Base-by-base conservation (phyloP, 768 basidiomycete species). In the Roridomyces roridus region DNA sequence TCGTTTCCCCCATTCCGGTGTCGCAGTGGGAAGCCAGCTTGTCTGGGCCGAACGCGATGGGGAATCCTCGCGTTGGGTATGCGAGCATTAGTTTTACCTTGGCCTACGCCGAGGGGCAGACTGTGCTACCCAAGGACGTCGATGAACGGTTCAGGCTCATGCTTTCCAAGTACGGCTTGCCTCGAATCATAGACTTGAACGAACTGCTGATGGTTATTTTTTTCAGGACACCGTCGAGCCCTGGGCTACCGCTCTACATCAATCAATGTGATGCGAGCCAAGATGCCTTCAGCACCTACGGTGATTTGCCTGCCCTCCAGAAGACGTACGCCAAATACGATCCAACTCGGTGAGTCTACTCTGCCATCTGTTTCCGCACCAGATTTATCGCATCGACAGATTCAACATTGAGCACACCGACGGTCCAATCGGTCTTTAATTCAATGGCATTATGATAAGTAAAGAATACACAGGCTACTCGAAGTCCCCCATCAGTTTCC, bases 311-410 rank as follows among this genome's bases (percentile, higher is more conserved):
- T 7, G 69, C 72, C 39, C 57, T 80, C 59, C 70, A 70, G 48
- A 46, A 59, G 15, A 76, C 75, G 0, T 78, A 79, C 57, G 63
- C 62, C 10, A 80, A 78, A 59, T 80, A 80, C 51, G 79, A 80
- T 64, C 77, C 79, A 15, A 72, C 70, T 9, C 64, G 77, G 79
- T 75, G 51, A 42, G 68, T 64, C 31, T 6, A 4, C 35, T 24
- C 25, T 8, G 29, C 15, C 12, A n/a, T n/a, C n/a, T 34, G 20
- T 35, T 15, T 49, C 7, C 29, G 10, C 20, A 11, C 41, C 10
- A n/a, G n/a, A n/a, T n/a, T 20, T 26, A 18, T 26, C 6, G 37
- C 8, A 18, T 11, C 12, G 21, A 8, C 18, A 62, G 60, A 2
- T 62, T 59, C 36, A 62, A 62, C 23, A 47, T 59, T 4, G 28